These are phyloP conservation scores for Sistotremastrum suecicum DNA, from an alignment of 768 basidiomycete genomes.

Conservation along the genomic window DNA sequence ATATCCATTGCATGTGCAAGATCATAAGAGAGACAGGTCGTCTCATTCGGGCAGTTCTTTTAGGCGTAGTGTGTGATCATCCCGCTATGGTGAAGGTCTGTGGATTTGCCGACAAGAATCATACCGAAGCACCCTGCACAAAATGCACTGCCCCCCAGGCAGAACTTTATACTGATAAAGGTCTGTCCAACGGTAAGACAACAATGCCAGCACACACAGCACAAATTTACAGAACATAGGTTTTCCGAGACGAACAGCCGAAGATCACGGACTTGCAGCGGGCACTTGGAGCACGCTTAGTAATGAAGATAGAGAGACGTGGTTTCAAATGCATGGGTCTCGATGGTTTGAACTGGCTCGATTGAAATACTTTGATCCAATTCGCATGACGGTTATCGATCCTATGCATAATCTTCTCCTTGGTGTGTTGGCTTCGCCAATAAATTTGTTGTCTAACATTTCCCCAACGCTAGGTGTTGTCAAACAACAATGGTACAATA, in stretches of 20 bases:
- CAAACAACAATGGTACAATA: constrained; percentile 14
- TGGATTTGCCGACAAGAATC: constrained; percentile 15
- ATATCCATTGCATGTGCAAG: neutral
- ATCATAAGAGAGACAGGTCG: constrained; percentile 6
- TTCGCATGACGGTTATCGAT: constrained; percentile 16
- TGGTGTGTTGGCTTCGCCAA: constrained; percentile 10
- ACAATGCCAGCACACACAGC: too few species aligned
- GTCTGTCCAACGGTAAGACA: constrained; percentile 8
- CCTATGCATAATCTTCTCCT: constrained; percentile 22
- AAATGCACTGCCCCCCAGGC: constrained; percentile 12
- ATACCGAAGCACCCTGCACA: constrained; percentile 13
- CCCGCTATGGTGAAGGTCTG: constrained; percentile 16
- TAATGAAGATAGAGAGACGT: too few species aligned
- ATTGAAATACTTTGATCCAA: constrained; percentile 18
- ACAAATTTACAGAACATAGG: too few species aligned
- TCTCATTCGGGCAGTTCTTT: constrained; percentile 11
- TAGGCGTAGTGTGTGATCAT: constrained; percentile 18
- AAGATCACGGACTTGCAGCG: too few species aligned
- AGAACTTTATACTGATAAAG: constrained; percentile 7
- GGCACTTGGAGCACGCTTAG: too few species aligned
- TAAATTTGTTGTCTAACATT: constrained; percentile 6
- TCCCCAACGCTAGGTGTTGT: constrained; percentile 11
- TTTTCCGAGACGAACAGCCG: too few species aligned
- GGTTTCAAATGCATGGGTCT: constrained; percentile 5
- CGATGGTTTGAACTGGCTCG: constrained; percentile 14